phyloP scores from a whole-genome alignment of 2,329 filamentous ascomycete species.

The Hypoxylon sp. region DNA sequence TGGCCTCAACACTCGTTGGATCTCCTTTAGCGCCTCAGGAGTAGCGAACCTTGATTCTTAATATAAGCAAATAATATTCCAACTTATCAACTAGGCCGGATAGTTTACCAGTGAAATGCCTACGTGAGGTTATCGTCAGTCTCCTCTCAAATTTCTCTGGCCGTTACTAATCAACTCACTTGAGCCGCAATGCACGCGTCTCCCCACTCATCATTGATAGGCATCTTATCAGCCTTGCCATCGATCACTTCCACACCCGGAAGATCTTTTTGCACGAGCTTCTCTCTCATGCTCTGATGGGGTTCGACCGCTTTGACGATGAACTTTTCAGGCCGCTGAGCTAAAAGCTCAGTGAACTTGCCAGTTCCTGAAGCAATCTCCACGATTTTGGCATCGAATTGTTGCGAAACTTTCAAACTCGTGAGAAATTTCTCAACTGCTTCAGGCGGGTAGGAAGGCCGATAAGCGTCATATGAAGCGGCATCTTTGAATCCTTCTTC shows the following conservation, averaged over 20 bases:
- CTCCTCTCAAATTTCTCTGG: not conserved
- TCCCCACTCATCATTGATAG: constrained; percentile 69
- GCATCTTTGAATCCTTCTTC: constrained; percentile 78
- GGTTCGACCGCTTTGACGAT: constrained; percentile 75
- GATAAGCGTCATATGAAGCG: constrained; percentile 74
- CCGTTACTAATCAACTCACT: constrained; percentile 58
- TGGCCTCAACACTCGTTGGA: constrained; percentile 75
- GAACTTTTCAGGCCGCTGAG: constrained; percentile 71
- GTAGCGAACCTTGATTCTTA: constrained; percentile 74
- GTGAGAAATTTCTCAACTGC: constrained; percentile 72
- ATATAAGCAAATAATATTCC: constrained; percentile 11
- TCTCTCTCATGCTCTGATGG: constrained; percentile 74
- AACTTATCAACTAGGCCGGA: too few species aligned
- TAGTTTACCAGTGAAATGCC: constrained; percentile 67
- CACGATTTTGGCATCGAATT: constrained; percentile 65
- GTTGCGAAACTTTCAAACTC: constrained; percentile 66
- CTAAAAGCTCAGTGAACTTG: constrained; percentile 77
- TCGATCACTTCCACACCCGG: constrained; percentile 67
- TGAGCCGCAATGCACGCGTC: constrained; percentile 78
- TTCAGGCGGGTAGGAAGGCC: constrained; percentile 75
- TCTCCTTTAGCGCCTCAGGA: constrained; percentile 72
- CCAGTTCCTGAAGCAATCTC: constrained; percentile 79
- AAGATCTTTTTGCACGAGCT: constrained; percentile 72
- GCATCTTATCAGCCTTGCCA: constrained; percentile 72
- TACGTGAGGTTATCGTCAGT: constrained; percentile 37